A percentile compares a stretch with the other conserved stretches of the same genome.
phyloP scores from a whole-genome alignment of 805 yeast species.

The Yueomyces sp. region DNA sequence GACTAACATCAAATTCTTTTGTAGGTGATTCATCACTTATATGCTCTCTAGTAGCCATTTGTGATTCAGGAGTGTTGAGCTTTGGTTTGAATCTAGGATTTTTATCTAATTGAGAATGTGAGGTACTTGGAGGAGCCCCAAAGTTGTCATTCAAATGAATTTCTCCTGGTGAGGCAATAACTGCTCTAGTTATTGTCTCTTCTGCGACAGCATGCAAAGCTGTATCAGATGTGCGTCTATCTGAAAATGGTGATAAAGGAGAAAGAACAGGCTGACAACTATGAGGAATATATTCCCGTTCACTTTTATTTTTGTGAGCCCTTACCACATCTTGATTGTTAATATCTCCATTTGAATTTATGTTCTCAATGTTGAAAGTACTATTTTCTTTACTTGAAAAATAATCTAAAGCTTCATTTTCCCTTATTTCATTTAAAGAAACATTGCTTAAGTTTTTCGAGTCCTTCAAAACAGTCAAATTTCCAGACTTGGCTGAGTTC shows the following conservation, averaged over 20 bases:
- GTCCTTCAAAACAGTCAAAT: constrained; percentile 5
- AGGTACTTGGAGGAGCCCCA: background rate
- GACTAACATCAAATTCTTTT: background rate
- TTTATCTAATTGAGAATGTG: background rate
- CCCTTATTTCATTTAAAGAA: constrained; percentile 24
- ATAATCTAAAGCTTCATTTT: constrained; percentile 18
- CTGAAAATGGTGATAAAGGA: background rate
- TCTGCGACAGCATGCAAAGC: no score
- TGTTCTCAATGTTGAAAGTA: background rate
- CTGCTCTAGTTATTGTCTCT: background rate
- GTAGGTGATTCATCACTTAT: background rate
- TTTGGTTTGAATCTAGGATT: background rate
- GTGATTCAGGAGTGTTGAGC: background rate
- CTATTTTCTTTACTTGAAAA: background rate
- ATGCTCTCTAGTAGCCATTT: background rate
- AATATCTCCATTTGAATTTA: background rate
- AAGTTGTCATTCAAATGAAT: background rate
- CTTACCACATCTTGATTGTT: no score
- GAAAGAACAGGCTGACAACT: no score
- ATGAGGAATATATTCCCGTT: background rate
- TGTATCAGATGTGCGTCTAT: background rate
- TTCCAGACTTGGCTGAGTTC: background rate
- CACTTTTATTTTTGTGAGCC: background rate
- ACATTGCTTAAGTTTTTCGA: constrained; percentile 13
- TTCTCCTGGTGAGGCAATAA: background rate